Percentiles rank a stretch among this genome's conserved stretches.
These are phyloP conservation scores for Dictyostelium capitatum DNA, from an alignment of 78 protist species.

Conservation along the genomic window DNA sequence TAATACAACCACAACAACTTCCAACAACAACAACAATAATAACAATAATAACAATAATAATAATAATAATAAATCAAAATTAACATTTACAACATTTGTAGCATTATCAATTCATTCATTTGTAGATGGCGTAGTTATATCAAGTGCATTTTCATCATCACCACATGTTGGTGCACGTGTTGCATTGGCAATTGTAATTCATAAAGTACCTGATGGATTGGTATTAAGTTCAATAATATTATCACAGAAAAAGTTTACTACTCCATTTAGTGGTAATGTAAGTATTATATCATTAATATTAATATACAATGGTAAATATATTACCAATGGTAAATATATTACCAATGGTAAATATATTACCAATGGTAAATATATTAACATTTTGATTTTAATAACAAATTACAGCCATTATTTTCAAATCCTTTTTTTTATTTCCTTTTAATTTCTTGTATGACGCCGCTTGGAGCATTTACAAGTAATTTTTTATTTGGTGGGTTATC, in stretches of 20 bases:
- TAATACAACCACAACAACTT: background rate
- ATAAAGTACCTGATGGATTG: constrained; percentile 75
- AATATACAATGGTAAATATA: too few relatives aligned
- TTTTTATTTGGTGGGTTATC: constrained; percentile 49
- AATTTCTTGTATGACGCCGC: constrained; percentile 62
- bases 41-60: background rate
- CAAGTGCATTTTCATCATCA: constrained; percentile 67
- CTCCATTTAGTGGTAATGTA: background rate
- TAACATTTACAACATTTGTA: constrained; percentile 61
- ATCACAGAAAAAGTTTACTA: constrained; percentile 42
- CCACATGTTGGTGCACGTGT: constrained; percentile 66
- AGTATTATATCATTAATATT: too few relatives aligned
- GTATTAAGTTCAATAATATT: constrained; percentile 58
- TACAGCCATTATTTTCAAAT: constrained; percentile 26
- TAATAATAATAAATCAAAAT: background rate
- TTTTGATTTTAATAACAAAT: too few relatives aligned
- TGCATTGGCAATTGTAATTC: constrained; percentile 68
- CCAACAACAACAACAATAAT: background rate
- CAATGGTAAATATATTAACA: too few relatives aligned
- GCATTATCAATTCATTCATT: constrained; percentile 73
- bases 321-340: too few relatives aligned
- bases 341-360: too few relatives aligned
- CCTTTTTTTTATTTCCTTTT: constrained; percentile 65
- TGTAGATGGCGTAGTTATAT: constrained; percentile 75
- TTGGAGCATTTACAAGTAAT: constrained; percentile 35